Conservation (phyloP, 805 yeast genomes). For the Priceomyces carsonii region DNA sequence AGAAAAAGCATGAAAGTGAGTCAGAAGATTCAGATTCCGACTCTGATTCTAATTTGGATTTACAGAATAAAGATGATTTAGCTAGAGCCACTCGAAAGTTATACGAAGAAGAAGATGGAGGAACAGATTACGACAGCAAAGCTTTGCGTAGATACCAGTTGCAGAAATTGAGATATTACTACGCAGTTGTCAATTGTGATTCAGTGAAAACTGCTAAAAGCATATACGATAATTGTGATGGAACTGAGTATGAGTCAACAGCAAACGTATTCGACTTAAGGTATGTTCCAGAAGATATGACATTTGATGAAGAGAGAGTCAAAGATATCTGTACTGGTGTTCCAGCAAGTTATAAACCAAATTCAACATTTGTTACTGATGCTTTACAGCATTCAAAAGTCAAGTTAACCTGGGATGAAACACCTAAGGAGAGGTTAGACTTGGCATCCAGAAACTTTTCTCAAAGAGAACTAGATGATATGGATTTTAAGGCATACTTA, state of each 20-base stretch:
- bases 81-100: slow-evolving; percentile 69
- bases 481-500: slow-evolving; percentile 89
- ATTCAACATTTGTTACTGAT: slow-evolving; percentile 77
- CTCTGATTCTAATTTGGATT: slow-evolving; percentile 41
- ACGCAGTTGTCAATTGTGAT: slow-evolving; percentile 88
- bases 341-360: slow-evolving; percentile 80
- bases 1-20: slow-evolving; percentile 30
- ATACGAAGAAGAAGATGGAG: slow-evolving; percentile 80
- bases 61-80: slow-evolving; percentile 46
- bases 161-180: slow-evolving; percentile 88
- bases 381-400: slow-evolving; percentile 97
- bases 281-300: slow-evolving; percentile 91
- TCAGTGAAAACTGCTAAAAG: slow-evolving; percentile 65
- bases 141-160: slow-evolving; percentile 87
- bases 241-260: slow-evolving; percentile 93
- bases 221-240: slow-evolving; percentile 88
- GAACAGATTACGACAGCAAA: slow-evolving; percentile 79
- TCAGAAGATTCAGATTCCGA: slow-evolving; percentile 33
- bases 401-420: slow-evolving; percentile 97
- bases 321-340: slow-evolving; percentile 70
- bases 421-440: slow-evolving; percentile 84
- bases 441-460: slow-evolving; percentile 79
- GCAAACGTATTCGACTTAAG: slow-evolving; percentile 92
- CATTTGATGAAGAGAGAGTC: slow-evolving; percentile 71
- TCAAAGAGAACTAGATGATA: slow-evolving; percentile 83